A percentile compares a stretch with the other conserved stretches of the same genome.
phyloP scores from a whole-genome alignment of 2,329 filamentous ascomycete genomes.

The Tricladium varicosporioides region DNA sequence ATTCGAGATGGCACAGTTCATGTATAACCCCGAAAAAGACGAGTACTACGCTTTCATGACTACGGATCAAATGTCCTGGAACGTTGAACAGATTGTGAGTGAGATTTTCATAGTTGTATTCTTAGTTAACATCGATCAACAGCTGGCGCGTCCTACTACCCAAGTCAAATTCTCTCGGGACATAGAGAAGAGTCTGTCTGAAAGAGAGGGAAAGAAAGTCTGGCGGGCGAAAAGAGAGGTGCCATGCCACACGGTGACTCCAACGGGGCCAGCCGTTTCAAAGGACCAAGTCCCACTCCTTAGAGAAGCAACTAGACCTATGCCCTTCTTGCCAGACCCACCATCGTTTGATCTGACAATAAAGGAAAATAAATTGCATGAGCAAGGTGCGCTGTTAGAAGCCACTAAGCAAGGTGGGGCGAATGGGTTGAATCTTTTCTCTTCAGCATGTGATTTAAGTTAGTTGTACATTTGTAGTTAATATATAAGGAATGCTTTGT shows the following conservation, averaged over 20 bases:
- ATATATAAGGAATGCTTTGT: neutral
- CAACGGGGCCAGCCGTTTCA: neutral
- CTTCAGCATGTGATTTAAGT: neutral
- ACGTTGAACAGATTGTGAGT: neutral
- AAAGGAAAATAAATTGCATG: neutral
- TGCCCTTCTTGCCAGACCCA: neutral
- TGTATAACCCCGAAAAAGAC: neutral
- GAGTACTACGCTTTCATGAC: neutral
- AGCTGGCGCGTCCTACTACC: neutral
- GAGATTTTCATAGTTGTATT: neutral
- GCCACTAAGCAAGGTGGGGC: neutral
- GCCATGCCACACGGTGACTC: neutral
- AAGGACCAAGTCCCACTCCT: neutral
- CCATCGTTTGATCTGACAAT: neutral
- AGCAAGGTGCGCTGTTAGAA: neutral
- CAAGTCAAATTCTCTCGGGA: neutral
- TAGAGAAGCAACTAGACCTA: neutral
- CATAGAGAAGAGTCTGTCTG: neutral
- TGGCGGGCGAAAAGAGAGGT: neutral
- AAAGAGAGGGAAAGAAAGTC: neutral
- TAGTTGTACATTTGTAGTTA: neutral
- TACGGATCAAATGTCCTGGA: neutral
- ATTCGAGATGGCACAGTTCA: neutral
- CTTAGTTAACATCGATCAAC: neutral
- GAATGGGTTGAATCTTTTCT: neutral